Evolutionary conservation across 164 flowering plant genomes (phyloP).

Genomic region (Warburgia ugandensis): DNA sequence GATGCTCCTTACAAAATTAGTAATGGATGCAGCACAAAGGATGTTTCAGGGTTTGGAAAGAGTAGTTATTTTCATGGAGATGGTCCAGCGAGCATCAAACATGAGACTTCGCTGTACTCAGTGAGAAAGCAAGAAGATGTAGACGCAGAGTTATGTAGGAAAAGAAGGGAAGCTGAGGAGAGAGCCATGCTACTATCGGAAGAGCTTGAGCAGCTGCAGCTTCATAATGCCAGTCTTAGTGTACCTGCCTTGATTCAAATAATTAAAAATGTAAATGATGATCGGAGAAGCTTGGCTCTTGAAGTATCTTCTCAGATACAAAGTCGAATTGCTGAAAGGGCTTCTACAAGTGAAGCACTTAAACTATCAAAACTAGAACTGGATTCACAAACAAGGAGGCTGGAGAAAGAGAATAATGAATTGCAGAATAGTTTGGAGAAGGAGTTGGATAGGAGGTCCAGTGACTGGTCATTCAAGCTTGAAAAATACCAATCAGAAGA

Average conservation of each 20-base stretch:
- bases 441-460: conserved; percentile 84
- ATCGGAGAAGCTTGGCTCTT: conserved; percentile 50
- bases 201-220: conserved; percentile 50
- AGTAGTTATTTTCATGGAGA: conserved; percentile 15
- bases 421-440: conserved; percentile 62
- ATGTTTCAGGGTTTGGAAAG: conserved; percentile 15
- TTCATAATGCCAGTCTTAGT: conserved; percentile 29
- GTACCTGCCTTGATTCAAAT: conserved; percentile 38
- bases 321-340: conserved; percentile 50
- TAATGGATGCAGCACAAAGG: conserved; percentile 20
- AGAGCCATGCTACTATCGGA: conserved; percentile 44
- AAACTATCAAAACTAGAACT: conserved; percentile 37
- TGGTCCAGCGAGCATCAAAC: conserved; percentile 7
- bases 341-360: conserved; percentile 43
- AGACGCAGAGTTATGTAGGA: conserved; percentile 41
- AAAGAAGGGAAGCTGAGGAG: conserved; percentile 58
- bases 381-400: conserved; percentile 35
- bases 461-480: conserved; percentile 77
- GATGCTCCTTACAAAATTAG: conserved; percentile 19
- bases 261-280: conserved; percentile 43
- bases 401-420: conserved; percentile 80
- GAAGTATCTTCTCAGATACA: conserved; percentile 58
- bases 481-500: conserved; percentile 79
- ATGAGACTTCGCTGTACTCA: conserved; percentile 5
- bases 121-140: conserved; percentile 25